Conservation (phyloP, 352 stramenopile species). For the Globisporangium echinulatum region DNA sequence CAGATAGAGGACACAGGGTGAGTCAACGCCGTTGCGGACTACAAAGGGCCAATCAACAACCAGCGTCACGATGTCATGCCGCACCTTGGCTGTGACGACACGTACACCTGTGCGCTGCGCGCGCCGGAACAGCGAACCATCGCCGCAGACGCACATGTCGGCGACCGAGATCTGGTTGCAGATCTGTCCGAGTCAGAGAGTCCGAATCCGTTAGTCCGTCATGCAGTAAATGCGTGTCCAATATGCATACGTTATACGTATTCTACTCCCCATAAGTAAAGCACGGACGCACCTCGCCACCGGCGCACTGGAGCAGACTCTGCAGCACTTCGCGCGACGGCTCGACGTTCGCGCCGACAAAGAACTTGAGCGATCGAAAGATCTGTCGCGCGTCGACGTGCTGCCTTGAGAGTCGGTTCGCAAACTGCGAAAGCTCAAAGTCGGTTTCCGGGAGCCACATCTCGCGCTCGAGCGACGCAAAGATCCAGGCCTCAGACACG, state of each 20-base stretch:
- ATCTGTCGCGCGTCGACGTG: constrained; percentile 47
- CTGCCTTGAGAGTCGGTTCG: constrained; percentile 35
- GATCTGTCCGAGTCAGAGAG: constrained; percentile 24
- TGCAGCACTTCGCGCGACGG: constrained; percentile 66
- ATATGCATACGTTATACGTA: background rate
- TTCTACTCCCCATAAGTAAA: background rate
- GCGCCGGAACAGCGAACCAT: constrained; percentile 54
- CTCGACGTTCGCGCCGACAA: constrained; percentile 66
- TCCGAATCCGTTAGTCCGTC: background rate
- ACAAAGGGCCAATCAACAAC: background rate
- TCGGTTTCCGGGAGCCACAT: constrained; percentile 63
- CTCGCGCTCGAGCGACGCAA: constrained; percentile 67
- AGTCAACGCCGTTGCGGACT: background rate
- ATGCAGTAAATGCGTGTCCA: background rate
- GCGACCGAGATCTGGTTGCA: constrained; percentile 69
- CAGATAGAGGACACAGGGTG: background rate
- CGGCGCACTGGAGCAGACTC: constrained; percentile 65
- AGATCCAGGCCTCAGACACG: constrained; percentile 73
- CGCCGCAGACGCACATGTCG: constrained; percentile 58
- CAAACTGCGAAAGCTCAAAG: constrained; percentile 53
- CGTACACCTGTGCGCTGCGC: constrained; percentile 45
- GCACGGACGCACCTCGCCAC: constrained; percentile 45
- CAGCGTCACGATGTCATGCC: background rate
- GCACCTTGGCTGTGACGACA: constrained; percentile 62
- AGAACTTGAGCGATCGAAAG: constrained; percentile 60